Evolutionary conservation across 2,329 filamentous ascomycete species (phyloP), one percentile per base, ranked within the genome.

Genomic region (Talaromyces sp.): DNA sequence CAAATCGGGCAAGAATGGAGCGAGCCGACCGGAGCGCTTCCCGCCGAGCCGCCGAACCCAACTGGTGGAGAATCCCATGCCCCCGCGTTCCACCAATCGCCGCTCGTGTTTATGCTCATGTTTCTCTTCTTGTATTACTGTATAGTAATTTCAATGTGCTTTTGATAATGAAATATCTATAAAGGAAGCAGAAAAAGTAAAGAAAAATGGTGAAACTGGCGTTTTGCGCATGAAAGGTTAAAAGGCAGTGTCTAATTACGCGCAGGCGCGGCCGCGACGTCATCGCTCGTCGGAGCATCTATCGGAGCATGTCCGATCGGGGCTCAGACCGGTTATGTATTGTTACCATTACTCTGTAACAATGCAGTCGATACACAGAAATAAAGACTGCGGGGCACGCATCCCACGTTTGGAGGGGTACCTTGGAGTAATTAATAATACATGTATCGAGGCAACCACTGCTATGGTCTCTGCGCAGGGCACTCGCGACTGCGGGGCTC

Each of bases 291-390:
- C 5, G 14, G 35, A 5, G 35, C 14, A 38, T 38, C 31, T 5
- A 54, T 60, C 58, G 58, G 58, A 60, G 54, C 8, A 57, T 21
- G 58, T 60, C 58, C 58, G 58, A 60, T 31, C 46, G 26, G 24
- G 19, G 24, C 32, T 49, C n/a, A 19, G 13, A 29, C 49, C 49
- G 49, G 26, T 9, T 9, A 17, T 19, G 24, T 21, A 11, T 13
- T 49, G 19, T 21, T 38, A 38, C 17, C 17, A 38, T 38, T 38
- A 38, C 35, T 13, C n/a, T 8, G 43, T 46, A 46, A 24, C 43
- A 11, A 24, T 11, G 41, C 4, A 43, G 7, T 19, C 17, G 43
- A 46, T 35, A 46, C 43, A 3, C 21, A 46, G 10, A 9, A 11
- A 46, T 19, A 19, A 24, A n/a, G 7, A 38, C n/a, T 41, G 51